Conservation (phyloP, 2,329 filamentous ascomycete genomes). For the Plenodomus lindquistii region DNA sequence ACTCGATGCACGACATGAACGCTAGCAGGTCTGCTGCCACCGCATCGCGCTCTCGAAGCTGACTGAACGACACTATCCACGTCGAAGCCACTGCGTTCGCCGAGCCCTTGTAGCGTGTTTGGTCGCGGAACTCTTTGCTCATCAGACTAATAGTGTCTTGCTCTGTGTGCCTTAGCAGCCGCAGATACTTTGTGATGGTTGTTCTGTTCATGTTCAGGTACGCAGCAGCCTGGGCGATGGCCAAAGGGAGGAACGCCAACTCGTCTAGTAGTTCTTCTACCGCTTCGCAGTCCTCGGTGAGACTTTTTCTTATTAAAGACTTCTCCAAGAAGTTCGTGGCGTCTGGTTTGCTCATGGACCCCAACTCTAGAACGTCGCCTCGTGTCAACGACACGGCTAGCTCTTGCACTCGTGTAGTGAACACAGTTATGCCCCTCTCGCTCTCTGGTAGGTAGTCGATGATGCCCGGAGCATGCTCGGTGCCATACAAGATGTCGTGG, state of each 20-base stretch:
- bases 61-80: constrained; percentile 49
- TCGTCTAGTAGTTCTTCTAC: constrained; percentile 13
- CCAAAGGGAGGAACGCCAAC: constrained; percentile 24
- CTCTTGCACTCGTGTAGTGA: constrained; percentile 19
- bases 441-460: constrained; percentile 16
- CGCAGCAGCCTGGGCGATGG: constrained; percentile 21
- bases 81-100: constrained; percentile 47
- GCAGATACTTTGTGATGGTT: constrained; percentile 15
- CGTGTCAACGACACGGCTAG: constrained; percentile 14
- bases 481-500: constrained; percentile 1
- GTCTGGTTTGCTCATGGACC: constrained; percentile 6
- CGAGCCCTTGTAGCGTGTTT: constrained; percentile 21
- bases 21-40: constrained; percentile 44
- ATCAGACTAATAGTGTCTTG: constrained; percentile 38
- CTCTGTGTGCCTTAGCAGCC: constrained; percentile 19
- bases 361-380: constrained; percentile 18
- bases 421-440: constrained; percentile 17
- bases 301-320: constrained; percentile 8
- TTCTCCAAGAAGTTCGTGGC: constrained; percentile 23
- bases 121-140: constrained; percentile 41
- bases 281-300: constrained; percentile 13
- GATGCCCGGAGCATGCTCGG: constrained; percentile 7
- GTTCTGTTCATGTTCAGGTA: constrained; percentile 14
- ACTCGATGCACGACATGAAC: constrained; percentile 46
- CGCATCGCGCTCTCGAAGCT: constrained; percentile 20